Evolutionary conservation across 768 basidiomycete genomes (phyloP), one percentile per base, ranked within the genome.

Genomic region (Kwoniella dejecticola): DNA sequence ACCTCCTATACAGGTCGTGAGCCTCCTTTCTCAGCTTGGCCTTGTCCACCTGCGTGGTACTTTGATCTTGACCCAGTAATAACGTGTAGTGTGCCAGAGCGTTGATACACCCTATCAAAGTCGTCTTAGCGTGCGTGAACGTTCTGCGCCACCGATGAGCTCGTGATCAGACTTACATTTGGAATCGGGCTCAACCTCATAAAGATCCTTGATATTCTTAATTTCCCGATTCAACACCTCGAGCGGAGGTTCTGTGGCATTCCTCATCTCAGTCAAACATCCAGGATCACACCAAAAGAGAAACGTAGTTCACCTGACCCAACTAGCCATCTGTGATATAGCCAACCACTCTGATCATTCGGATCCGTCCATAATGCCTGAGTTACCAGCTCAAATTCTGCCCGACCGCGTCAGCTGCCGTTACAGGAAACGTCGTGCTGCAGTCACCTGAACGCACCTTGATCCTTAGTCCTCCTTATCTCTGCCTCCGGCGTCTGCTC

Each of bases 341-440:
- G 86, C 96, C 96, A 99, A 0, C 90, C 91, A 62, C 91, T 92
- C 77, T 98, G 95, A 77, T 98, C 95, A 45, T 87, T 86, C 3
- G 96, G 96, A 72, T 97, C 94, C 0, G 94, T 96, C 79, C 93
- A 99, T 81, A 98, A 85, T 0, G 95, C 96, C 72, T 95, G 92
- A 69, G 87, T 84, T 13, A 97, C 87, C 7, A 98, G 83, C 40
- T 93, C 91, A 74, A 95, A 92, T 75, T 99, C 96, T 99, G 73
- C 7, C 4, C 0, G 33, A 36, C 33, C 33, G n/a, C 15, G 52
- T 42, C 29, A 19, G 12, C 41, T 4, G 30, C 13, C 45, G n/a
- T 36, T 26, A 36, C 3, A 5, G 11, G 41, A 42, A 13, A 12
- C 13, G 10, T 24, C 8, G 19, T 44, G 29, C 38, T 26, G 44